These are phyloP conservation scores for Leishmania amazonensis DNA, from an alignment of 208 protist genomes.

Conservation along the genomic window DNA sequence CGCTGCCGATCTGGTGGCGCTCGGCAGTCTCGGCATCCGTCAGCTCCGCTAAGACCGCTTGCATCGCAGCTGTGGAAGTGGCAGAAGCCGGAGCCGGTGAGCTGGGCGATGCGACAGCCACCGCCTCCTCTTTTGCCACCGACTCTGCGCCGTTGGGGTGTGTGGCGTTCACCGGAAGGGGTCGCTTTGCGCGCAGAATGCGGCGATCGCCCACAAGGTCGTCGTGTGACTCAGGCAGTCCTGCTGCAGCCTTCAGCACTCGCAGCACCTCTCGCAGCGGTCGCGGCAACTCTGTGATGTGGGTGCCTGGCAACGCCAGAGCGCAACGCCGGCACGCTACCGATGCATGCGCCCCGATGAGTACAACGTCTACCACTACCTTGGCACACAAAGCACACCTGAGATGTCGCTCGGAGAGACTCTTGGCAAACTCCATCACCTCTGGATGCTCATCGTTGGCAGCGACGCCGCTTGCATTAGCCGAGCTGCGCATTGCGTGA, in stretches of 20 bases:
- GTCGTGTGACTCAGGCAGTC: slow-evolving; percentile 14
- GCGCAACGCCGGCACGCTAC: slow-evolving; percentile 62
- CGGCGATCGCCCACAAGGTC: slow-evolving; percentile 16
- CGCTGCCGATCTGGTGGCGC: slow-evolving; percentile 26
- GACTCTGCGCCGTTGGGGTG: not conserved
- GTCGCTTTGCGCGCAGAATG: slow-evolving; percentile 23
- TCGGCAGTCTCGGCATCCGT: slow-evolving; percentile 43
- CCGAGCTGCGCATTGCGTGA: not conserved
- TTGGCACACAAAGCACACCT: slow-evolving; percentile 54
- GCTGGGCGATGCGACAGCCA: not conserved
- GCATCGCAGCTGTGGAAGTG: not conserved
- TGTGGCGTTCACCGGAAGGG: not conserved
- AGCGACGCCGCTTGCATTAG: not conserved
- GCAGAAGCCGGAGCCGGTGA: not conserved
- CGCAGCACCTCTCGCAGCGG: slow-evolving; percentile 27
- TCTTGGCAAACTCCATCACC: slow-evolving; percentile 27
- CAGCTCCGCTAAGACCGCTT: slow-evolving; percentile 24
- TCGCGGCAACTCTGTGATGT: slow-evolving; percentile 40
- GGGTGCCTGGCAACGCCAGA: slow-evolving; percentile 16
- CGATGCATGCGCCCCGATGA: slow-evolving; percentile 37
- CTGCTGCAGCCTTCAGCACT: slow-evolving; percentile 13
- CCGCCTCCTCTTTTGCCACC: slow-evolving; percentile 11
- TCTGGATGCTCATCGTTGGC: slow-evolving; percentile 3
- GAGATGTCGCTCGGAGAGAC: slow-evolving; percentile 48
- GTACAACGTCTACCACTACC: slow-evolving; percentile 52